These are phyloP conservation scores for Chaetoceros tenuissimus DNA, from an alignment of 108 stramenopile species.

Conservation along the genomic window DNA sequence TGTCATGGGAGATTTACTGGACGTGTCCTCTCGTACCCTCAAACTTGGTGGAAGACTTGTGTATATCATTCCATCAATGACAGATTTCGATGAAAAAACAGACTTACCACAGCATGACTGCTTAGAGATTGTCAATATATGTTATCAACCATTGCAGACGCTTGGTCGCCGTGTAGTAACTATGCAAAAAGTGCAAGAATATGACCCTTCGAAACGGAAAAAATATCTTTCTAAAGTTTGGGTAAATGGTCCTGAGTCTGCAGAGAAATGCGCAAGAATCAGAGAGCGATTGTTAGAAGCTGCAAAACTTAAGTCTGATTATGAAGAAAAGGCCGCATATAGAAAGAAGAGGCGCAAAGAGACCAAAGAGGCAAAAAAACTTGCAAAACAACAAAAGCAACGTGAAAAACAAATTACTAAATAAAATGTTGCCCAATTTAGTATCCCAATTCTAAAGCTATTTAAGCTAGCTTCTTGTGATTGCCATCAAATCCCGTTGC, in stretches of 20 bases:
- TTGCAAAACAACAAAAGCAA: constrained; percentile 34
- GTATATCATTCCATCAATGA: constrained; percentile 81
- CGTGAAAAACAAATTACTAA: constrained; percentile 2
- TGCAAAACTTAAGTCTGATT: constrained; percentile 65
- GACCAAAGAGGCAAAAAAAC: constrained; percentile 53
- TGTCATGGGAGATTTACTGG: constrained; percentile 87
- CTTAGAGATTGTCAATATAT: constrained; percentile 58
- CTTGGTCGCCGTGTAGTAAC: constrained; percentile 74
- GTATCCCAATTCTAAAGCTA: no score
- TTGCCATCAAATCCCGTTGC: no score
- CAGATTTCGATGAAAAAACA: constrained; percentile 53
- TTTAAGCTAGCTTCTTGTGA: no score
- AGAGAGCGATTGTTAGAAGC: constrained; percentile 69
- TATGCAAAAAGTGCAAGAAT: constrained; percentile 70
- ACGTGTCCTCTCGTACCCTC: constrained; percentile 75
- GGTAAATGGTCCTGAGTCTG: constrained; percentile 64
- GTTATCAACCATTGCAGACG: constrained; percentile 71
- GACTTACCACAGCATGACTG: constrained; percentile 82
- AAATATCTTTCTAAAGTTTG: constrained; percentile 45
- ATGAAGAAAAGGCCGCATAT: constrained; percentile 61
- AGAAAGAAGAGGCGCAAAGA: constrained; percentile 63
- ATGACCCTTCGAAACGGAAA: constrained; percentile 39
- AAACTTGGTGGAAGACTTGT: constrained; percentile 68
- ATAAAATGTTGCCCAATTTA: no score
- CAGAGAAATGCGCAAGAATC: constrained; percentile 78